phyloP scores from a whole-genome alignment of 192 early-diverging fungal genomes.

The Glomus cerebriforme region DNA sequence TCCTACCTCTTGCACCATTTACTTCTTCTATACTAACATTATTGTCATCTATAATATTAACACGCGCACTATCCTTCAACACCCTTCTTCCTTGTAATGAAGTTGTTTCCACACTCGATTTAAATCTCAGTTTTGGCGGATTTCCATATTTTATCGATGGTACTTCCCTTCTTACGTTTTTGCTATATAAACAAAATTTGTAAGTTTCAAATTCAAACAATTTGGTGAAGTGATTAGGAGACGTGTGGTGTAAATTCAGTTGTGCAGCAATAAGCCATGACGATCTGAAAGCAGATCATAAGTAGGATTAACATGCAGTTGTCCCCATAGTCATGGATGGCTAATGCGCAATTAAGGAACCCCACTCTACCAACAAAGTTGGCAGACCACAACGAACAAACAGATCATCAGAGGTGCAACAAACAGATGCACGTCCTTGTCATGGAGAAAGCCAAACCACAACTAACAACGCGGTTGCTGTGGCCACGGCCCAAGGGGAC shows the following conservation, averaged over 20 bases:
- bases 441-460: conserved; percentile 25
- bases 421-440: conserved; percentile 19
- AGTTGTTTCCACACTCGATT: too few species aligned
- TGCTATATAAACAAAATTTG: conserved; percentile 29
- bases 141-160: conserved; percentile 15
- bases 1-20: too few species aligned
- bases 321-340: conserved; percentile 30
- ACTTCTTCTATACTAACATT: too few species aligned
- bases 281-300: conserved; percentile 15
- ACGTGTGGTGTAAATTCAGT: conserved; percentile 22
- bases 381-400: conserved; percentile 20
- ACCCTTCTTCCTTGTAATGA: too few species aligned
- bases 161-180: conserved; percentile 22
- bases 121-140: too few species aligned
- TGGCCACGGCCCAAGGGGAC: conserved; percentile 28
- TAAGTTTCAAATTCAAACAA: conserved; percentile 28
- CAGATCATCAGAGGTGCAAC: conserved; percentile 26
- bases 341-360: conserved; percentile 10
- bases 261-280: conserved; percentile 18
- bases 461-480: conserved; percentile 27
- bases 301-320: conserved; percentile 10
- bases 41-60: too few species aligned
- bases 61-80: too few species aligned
- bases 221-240: conserved; percentile 20
- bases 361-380: conserved; percentile 21